Conservation (phyloP, 139 green algal genomes). For the Volvox reticuliferus region DNA sequence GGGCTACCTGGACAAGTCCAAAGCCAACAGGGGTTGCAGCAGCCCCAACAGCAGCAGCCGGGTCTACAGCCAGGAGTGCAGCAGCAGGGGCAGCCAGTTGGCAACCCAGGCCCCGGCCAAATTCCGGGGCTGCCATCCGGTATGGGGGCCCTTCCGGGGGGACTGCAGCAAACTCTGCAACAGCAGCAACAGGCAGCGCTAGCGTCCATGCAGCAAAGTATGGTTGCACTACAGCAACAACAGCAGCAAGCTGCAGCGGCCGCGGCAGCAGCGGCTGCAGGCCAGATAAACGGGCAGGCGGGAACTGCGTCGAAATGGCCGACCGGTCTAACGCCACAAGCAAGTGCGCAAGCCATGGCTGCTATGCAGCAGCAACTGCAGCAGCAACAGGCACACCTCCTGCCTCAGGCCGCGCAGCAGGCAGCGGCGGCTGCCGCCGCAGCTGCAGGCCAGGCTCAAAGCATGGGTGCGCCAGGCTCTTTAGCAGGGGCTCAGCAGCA, state of each 20-base stretch:
- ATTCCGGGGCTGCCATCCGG: background rate
- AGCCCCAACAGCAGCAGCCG: background rate
- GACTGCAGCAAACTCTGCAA: constrained; percentile 13
- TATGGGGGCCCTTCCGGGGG: background rate
- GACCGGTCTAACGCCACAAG: constrained; percentile 20
- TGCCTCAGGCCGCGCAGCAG: background rate
- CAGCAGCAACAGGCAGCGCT: constrained; percentile 31
- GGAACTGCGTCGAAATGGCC: constrained; percentile 16
- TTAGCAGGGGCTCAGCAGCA: background rate
- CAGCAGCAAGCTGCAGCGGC: constrained; percentile 27
- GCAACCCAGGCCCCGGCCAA: background rate
- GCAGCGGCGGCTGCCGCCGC: background rate
- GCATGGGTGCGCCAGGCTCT: background rate
- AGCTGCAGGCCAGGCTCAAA: background rate
- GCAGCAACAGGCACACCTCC: constrained; percentile 25
- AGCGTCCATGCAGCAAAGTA: constrained; percentile 12
- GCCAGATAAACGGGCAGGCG: constrained; percentile 17
- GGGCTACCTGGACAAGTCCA: background rate
- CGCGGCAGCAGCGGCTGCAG: background rate
- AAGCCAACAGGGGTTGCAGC: constrained; percentile 8
- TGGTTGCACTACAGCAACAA: constrained; percentile 32
- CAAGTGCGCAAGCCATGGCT: background rate
- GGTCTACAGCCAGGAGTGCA: background rate
- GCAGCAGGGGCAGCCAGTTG: background rate
- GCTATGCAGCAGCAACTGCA: constrained; percentile 39